Evolutionary conservation across 345 rosid species (phyloP), one percentile per base, ranked within the genome.

Genomic region (Eutrema heterophyllum): DNA sequence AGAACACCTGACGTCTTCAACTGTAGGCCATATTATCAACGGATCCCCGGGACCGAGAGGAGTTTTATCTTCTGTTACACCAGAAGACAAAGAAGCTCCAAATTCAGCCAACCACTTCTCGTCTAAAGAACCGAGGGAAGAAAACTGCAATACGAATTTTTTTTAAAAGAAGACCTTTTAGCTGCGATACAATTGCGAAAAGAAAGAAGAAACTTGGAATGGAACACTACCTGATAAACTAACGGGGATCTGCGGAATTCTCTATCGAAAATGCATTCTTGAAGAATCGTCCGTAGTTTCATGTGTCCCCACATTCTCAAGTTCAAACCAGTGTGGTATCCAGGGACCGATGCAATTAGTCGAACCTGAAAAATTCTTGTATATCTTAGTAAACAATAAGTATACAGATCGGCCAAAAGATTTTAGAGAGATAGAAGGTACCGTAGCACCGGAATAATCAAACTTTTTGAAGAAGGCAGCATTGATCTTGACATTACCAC

Each of bases 21-120:
- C 96, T 5, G 87, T 83, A 55, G 99, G 99, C 99, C 99, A 92
- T 82, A 95, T 80, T 64, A 95, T 90, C 77, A 61, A 70, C 8
- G 97, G 88, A 74, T 85, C 87, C 38, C 93, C 97, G 43, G 67
- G 87, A 51, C 97, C 97, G 33, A 92, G 97, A 60, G 88, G 89
- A 57, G 76, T 72, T 79, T 83, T 87, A 67, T 88, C 97, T 79
- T 92, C 97, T 48, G 88, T 77, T 21, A 70, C 41, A 71, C 97
- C 99, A 16, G 92, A 82, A 55, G 99, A 92, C 92, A 92, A 80
- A 21, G 97, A 91, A 51, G 84, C 72, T 77, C 90, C 86, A 65
- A 92, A 82, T 79, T 95, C 97, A 36, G 88, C 70, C 87, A 95
- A 86, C 97, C 97, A 92, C 81, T 92, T 95, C 79, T 89, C 97